Evolutionary conservation across 306 rosid genomes (phyloP).

Genomic region (Albizia julibrissin): DNA sequence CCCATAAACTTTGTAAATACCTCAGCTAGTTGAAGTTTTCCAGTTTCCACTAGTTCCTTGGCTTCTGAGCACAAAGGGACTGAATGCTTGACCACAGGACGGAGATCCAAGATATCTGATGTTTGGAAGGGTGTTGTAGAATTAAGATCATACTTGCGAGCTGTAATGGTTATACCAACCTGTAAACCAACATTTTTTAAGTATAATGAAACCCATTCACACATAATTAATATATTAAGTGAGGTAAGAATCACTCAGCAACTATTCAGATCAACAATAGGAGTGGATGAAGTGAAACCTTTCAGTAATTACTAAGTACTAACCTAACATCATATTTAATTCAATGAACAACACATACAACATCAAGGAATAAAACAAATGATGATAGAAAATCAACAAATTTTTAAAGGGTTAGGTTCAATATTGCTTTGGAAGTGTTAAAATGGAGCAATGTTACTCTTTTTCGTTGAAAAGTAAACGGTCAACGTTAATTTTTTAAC

Average conservation of each 20-base stretch:
- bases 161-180: constrained; percentile 85
- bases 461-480: too few species aligned
- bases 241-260: background rate
- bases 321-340: background rate
- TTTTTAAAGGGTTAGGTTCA: too few species aligned
- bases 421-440: too few species aligned
- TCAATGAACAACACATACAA: background rate
- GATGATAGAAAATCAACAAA: background rate
- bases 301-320: constrained; percentile 6
- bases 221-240: background rate
- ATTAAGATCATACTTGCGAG: constrained; percentile 80
- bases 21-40: constrained; percentile 96
- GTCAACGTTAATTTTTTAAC: too few species aligned
- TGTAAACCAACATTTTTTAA: constrained; percentile 41
- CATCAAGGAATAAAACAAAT: background rate
- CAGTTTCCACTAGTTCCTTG: constrained; percentile 95
- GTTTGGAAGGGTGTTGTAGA: constrained; percentile 77
- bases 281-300: background rate
- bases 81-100: constrained; percentile 94
- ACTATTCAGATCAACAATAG: background rate
- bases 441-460: too few species aligned
- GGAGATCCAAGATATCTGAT: constrained; percentile 79
- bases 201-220: constrained; percentile 11
- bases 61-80: constrained; percentile 95
- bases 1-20: constrained; percentile 40